phyloP scores from a whole-genome alignment of 1,284 basidiomycete species.

The Porodaedalea pini region DNA sequence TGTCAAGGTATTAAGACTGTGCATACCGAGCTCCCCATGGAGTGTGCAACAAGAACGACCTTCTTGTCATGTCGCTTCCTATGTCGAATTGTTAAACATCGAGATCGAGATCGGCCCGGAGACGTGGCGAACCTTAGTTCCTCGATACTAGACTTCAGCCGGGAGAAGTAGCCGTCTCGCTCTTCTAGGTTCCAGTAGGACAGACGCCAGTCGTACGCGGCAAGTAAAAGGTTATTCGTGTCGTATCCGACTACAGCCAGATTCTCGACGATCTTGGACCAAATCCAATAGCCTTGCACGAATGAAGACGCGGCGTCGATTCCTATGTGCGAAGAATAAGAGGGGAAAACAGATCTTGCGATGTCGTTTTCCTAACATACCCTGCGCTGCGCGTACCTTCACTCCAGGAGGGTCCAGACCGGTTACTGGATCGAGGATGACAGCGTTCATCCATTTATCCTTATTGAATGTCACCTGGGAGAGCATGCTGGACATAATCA shows the following conservation, averaged over 20 bases:
- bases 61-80: slow-evolving; percentile 75
- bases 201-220: slow-evolving; percentile 89
- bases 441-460: slow-evolving; percentile 83
- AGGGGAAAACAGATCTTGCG: too few relatives aligned
- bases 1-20: not conserved
- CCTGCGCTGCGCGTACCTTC: slow-evolving; percentile 90
- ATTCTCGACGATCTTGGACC: slow-evolving; percentile 94
- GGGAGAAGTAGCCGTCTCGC: slow-evolving; percentile 90
- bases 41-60: slow-evolving; percentile 85
- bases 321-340: too few relatives aligned
- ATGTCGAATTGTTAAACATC: not conserved
- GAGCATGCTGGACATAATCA: slow-evolving; percentile 63
- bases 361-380: too few relatives aligned
- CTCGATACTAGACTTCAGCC: slow-evolving; percentile 84
- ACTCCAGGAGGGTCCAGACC: slow-evolving; percentile 89
- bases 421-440: slow-evolving; percentile 88
- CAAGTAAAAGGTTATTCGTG: slow-evolving; percentile 83
- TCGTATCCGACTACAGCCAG: slow-evolving; percentile 90
- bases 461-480: slow-evolving; percentile 84
- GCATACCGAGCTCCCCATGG: slow-evolving; percentile 80
- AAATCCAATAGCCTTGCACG: slow-evolving; percentile 94
- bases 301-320: slow-evolving; percentile 90
- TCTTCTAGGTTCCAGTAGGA: slow-evolving; percentile 91
- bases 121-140: slow-evolving; percentile 59
- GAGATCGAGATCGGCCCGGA: not conserved